Percentiles rank a stretch among this genome's conserved stretches.
Evolutionary conservation across 176 grass and related monocot genomes (phyloP).

Genomic region (Hsuehochloa calcarea): DNA sequence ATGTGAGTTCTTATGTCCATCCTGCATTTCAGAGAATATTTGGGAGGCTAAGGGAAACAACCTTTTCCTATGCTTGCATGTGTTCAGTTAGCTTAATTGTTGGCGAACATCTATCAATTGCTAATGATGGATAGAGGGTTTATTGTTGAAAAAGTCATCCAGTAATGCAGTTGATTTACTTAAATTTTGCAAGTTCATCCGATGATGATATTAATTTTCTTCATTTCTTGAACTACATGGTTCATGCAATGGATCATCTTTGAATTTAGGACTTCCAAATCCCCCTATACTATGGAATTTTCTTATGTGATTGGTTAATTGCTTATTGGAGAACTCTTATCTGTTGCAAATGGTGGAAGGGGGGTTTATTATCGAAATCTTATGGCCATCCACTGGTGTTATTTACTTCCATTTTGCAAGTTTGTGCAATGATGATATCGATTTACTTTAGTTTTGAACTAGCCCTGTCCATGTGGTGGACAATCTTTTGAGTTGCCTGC

Average conservation of each 20-base stretch:
- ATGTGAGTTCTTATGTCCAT: background rate
- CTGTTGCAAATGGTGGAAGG: background rate
- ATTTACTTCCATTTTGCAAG: background rate
- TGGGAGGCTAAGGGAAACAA: background rate
- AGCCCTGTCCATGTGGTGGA: background rate
- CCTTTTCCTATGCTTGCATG: background rate
- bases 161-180: background rate
- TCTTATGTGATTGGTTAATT: conserved; percentile 22
- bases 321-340: background rate
- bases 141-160: conserved; percentile 12
- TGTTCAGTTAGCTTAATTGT: background rate
- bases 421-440: background rate
- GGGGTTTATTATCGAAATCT: background rate
- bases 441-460: conserved; percentile 18
- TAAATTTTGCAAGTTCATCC: background rate
- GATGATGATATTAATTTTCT: conserved; percentile 4
- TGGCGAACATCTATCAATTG: background rate
- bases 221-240: background rate
- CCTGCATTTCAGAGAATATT: background rate
- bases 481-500: background rate
- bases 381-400: background rate
- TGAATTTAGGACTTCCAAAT: background rate
- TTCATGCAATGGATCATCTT: background rate
- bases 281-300: background rate
- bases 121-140: background rate